phyloP scores from a whole-genome alignment of 2,329 filamentous ascomycete species.

The Trichophyton benhamiae region DNA sequence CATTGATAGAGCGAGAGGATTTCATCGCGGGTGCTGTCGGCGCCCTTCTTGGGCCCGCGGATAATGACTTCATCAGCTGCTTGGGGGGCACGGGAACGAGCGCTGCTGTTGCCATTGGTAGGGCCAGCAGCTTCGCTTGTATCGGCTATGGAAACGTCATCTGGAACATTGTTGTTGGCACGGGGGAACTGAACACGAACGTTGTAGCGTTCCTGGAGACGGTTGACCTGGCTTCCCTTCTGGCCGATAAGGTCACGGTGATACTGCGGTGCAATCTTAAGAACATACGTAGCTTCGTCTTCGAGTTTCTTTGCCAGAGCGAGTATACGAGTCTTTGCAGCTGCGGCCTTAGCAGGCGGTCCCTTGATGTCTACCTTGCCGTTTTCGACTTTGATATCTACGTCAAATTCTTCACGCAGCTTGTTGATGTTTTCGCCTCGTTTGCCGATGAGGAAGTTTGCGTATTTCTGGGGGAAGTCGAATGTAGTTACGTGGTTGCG shows the following conservation, averaged over 20 bases:
- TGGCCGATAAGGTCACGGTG: constrained; percentile 89
- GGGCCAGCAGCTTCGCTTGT: constrained; percentile 51
- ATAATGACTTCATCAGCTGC: constrained; percentile 78
- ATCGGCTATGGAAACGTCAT: constrained; percentile 60
- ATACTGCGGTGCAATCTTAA: constrained; percentile 89
- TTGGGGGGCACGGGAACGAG: constrained; percentile 50
- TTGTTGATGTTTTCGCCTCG: constrained; percentile 58
- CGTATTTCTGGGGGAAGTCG: constrained; percentile 88
- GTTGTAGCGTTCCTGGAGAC: constrained; percentile 81
- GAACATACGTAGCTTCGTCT: constrained; percentile 73
- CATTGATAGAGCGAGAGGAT: constrained; percentile 81
- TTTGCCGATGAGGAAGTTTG: constrained; percentile 66
- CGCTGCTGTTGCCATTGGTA: constrained; percentile 33
- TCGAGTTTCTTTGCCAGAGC: constrained; percentile 70
- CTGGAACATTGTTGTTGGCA: constrained; percentile 37
- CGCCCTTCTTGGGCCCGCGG: constrained; percentile 82
- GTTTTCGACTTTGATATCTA: constrained; percentile 78
- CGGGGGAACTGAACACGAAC: constrained; percentile 95
- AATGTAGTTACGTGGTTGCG: constrained; percentile 76
- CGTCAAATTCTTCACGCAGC: constrained; percentile 56
- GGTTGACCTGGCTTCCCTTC: constrained; percentile 77
- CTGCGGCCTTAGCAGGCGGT: constrained; percentile 85
- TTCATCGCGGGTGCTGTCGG: constrained; percentile 83
- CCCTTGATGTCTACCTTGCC: constrained; percentile 94
- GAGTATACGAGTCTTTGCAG: constrained; percentile 69